Evolutionary conservation across 192 early-diverging fungal species (phyloP), one percentile per base, ranked within the genome.

Genomic region (Entomortierella chlamydospora): DNA sequence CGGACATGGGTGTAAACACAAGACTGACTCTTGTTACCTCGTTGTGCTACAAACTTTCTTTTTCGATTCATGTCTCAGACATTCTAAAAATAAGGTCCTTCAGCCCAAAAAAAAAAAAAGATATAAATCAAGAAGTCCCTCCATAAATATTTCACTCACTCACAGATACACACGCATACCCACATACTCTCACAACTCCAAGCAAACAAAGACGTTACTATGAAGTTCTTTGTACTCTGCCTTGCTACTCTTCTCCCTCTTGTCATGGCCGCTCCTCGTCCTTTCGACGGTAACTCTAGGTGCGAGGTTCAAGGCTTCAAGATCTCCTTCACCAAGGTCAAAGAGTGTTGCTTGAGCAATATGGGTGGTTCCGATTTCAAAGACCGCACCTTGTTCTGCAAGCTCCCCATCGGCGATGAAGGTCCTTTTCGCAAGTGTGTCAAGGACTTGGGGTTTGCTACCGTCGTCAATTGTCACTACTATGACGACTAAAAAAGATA

Each of bases 291-390:
- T 11, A 68, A 74, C 58, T 31, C 64, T 26, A 59, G 39, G 11
- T 74, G 64, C 42, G 25, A 61, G 2, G 49, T 61, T 22, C 23
- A 47, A 2, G 64, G 58, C 57, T 74, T 67, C 64, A 74, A 61
- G 59, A 26, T 43, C 12, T 54, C 34, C 6, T 61, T 67, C 29
- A 17, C 58, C 26, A 61, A 66, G 41, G 23, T 74, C 57, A 59
- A 15, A 15, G 58, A 74, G 18, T 74, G 72, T 56, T 74, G 72
- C 58, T 59, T 68, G 29, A 68, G 55, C 49, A 59, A 67, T 50
- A 67, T 49, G 29, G 72, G 72, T 20, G 72, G 72, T 9, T 74
- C 72, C 2, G 30, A 68, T 0, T 68, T 67, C 3, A 33, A 65
- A 7, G 39, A 22, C 3, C n/a, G 67, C 18, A 42, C 45, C 18